These are phyloP conservation scores for Lyophyllum decastes DNA, from an alignment of 768 basidiomycete species.

Conservation along the genomic window DNA sequence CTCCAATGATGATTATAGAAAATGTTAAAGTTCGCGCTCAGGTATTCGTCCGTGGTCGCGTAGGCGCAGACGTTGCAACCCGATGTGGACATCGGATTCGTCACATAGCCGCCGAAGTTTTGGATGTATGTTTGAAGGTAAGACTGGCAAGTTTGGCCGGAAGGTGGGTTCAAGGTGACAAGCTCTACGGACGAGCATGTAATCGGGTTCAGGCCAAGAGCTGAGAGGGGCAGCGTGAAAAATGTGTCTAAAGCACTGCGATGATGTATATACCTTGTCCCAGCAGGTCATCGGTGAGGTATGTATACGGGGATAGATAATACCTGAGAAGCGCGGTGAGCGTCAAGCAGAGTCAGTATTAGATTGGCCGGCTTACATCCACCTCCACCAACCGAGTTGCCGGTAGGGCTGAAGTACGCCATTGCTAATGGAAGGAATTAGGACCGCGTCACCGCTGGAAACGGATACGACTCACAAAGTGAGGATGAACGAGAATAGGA, in stretches of 20 bases:
- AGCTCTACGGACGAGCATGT: constrained; percentile 64
- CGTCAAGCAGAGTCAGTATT: too few species aligned
- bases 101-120: constrained; percentile 57
- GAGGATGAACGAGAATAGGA: constrained; percentile 62
- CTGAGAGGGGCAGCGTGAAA: constrained; percentile 38
- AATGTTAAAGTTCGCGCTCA: constrained; percentile 59
- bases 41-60: constrained; percentile 55
- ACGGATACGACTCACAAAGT: constrained; percentile 49
- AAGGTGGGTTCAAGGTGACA: constrained; percentile 59
- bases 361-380: constrained; percentile 75
- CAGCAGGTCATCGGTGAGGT: constrained; percentile 51
- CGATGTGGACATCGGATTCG: constrained; percentile 48
- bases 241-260: constrained; percentile 22
- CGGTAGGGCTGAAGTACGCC: constrained; percentile 69
- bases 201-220: constrained; percentile 49
- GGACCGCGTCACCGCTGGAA: constrained; percentile 7
- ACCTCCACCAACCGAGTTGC: constrained; percentile 67
- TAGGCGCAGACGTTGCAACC: constrained; percentile 60
- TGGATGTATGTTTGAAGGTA: constrained; percentile 56
- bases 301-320: constrained; percentile 49
- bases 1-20: constrained; percentile 54
- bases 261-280: constrained; percentile 39
- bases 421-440: constrained; percentile 39
- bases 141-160: constrained; percentile 53
- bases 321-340: constrained; percentile 23